Conservation (phyloP, 306 rosid genomes). For the Lathyrus tuberosus region DNA sequence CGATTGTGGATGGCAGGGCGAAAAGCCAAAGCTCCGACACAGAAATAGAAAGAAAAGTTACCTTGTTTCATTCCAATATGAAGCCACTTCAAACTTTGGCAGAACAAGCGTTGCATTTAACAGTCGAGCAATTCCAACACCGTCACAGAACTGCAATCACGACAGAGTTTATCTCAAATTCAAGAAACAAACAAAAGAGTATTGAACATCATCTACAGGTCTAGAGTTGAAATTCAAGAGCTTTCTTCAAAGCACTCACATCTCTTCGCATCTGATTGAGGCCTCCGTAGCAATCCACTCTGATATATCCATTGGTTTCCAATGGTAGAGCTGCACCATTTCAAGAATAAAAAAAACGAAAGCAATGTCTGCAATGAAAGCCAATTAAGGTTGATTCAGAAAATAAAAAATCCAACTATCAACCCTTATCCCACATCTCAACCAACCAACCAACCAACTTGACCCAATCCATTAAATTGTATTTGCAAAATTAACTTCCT, state of each 20-base stretch:
- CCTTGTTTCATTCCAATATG: slow-evolving; percentile 96
- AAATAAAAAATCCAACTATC: slow-evolving; percentile 40
- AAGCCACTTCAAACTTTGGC: slow-evolving; percentile 94
- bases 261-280: slow-evolving; percentile 98
- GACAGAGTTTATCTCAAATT: slow-evolving; percentile 28
- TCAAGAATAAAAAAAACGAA: slow-evolving; percentile 56
- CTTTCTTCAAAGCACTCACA: slow-evolving; percentile 53
- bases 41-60: slow-evolving; percentile 35
- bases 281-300: slow-evolving; percentile 96
- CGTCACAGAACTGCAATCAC: slow-evolving; percentile 82
- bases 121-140: slow-evolving; percentile 85
- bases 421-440: slow-evolving; percentile 31
- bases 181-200: slow-evolving; percentile 34
- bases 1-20: not conserved
- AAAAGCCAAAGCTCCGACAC: not conserved
- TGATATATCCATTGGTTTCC: slow-evolving; percentile 75
- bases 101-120: slow-evolving; percentile 83
- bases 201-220: not conserved
- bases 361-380: slow-evolving; percentile 71
- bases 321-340: slow-evolving; percentile 82
- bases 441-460: slow-evolving; percentile 1
- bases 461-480: slow-evolving; percentile 3
- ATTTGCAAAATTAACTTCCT: not conserved
- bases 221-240: slow-evolving; percentile 30
- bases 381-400: slow-evolving; percentile 72